Evolutionary conservation across 164 flowering plant genomes (phyloP).

Genomic region (Liquidambar formosana): DNA sequence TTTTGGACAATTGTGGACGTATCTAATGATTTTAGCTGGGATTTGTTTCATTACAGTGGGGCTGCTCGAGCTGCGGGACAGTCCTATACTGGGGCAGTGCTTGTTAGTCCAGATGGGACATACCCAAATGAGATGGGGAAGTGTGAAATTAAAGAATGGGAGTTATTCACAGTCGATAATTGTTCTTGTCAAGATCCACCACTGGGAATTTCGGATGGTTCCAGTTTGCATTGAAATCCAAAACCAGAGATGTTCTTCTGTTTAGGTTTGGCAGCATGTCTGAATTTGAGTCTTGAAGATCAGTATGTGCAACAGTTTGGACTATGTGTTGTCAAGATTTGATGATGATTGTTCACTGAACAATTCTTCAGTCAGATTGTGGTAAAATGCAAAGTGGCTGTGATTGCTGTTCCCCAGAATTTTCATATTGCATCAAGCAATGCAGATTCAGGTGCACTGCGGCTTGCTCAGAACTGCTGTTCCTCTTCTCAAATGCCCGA

Average conservation of each 20-base stretch:
- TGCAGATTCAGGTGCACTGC: too few species aligned
- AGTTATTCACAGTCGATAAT: slow-evolving; percentile 74
- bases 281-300: neutral
- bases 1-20: slow-evolving; percentile 93
- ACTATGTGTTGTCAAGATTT: neutral
- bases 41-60: slow-evolving; percentile 84
- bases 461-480: too few species aligned
- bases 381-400: neutral
- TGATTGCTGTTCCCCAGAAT: neutral
- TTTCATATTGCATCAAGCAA: neutral
- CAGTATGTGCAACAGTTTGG: neutral
- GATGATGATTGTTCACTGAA: neutral
- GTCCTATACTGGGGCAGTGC: slow-evolving; percentile 93
- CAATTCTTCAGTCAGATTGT: neutral
- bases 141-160: slow-evolving; percentile 88
- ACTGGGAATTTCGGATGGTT: slow-evolving; percentile 57
- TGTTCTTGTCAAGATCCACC: slow-evolving; percentile 59
- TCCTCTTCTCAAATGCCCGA: neutral
- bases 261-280: neutral
- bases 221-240: slow-evolving; percentile 43
- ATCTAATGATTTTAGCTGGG: slow-evolving; percentile 84
- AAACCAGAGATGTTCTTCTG: neutral
- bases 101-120: slow-evolving; percentile 78
- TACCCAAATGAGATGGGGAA: slow-evolving; percentile 57
- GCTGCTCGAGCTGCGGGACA: slow-evolving; percentile 95